Evolutionary conservation across 2,329 filamentous ascomycete species (phyloP), one percentile per base, ranked within the genome.

Genomic region (Fusarium citri): DNA sequence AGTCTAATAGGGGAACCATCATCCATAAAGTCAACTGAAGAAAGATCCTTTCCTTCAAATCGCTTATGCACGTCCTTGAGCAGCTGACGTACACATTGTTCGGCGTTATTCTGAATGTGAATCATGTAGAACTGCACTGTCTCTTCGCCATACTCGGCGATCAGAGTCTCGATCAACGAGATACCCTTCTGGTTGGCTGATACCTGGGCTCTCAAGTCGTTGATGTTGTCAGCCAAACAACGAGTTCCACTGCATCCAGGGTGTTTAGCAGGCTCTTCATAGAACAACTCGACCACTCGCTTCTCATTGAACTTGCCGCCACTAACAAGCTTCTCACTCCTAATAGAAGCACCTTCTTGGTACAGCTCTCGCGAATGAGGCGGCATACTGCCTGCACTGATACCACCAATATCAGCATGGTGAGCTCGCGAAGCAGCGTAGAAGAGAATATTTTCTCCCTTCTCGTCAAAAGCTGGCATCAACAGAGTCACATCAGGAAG

Each of bases 101-200:
- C 93, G 2, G 93, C 93, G 62, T 94, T 95, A 59, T 89, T 86
- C 77, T 96, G 93, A 64, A 96, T 95, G 60, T 87, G 89, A 55
- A 87, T 85, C 93, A 96, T 96, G 81, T 96, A 96, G 77, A 93
- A 93, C 69, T 93, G 91, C 1, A 96, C 93, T 0, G 92, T 91
- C 6, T 91, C 85, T 64, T 94, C 89, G 15, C 91, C 90, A 72
- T 94, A 95, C 73, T 96, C 93, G 20, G 87, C 86, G 68, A 96
- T 94, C 3, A 96, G 81, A 0, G 87, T 85, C 58, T 88, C 88
- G 68, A 96, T 95, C 23, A 96, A 83, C n/a, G 89, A 92, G 68
- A 96, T 95, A 2, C 93, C 93, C 71, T 94, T 94, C 74, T 94
- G 91, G 74, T 96, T 96, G 2, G 92, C 92, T 0, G 93, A 93